Conservation (phyloP, 306 rosid species). For the Rosa persica region DNA sequence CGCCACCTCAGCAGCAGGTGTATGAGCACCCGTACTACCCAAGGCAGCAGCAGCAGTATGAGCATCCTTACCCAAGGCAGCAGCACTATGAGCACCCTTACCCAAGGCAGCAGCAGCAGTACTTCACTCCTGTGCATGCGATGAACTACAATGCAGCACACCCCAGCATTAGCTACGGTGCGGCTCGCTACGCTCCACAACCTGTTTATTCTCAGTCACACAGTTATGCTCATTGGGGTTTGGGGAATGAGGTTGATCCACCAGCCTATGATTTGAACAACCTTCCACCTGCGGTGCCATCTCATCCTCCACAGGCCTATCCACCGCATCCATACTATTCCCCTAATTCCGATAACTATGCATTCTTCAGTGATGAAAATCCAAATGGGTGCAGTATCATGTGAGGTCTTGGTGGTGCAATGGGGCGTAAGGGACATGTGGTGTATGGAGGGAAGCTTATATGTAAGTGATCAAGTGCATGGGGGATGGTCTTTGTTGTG, state of each 20-base stretch:
- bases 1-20: slow-evolving; percentile 32
- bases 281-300: neutral
- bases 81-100: neutral
- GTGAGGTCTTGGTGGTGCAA: slow-evolving; percentile 25
- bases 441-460: slow-evolving; percentile 4
- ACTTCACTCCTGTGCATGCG: slow-evolving; percentile 26
- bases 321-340: slow-evolving; percentile 19
- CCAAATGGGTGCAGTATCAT: slow-evolving; percentile 67
- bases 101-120: slow-evolving; percentile 6
- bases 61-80: neutral
- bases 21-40: slow-evolving; percentile 27
- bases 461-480: slow-evolving; percentile 17
- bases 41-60: neutral
- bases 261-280: slow-evolving; percentile 29
- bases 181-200: slow-evolving; percentile 46
- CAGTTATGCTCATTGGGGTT: slow-evolving; percentile 25
- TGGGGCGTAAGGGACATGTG: slow-evolving; percentile 5
- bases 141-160: slow-evolving; percentile 42
- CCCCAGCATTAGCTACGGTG: slow-evolving; percentile 41
- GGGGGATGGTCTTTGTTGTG: slow-evolving; percentile 34
- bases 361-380: slow-evolving; percentile 75
- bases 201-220: slow-evolving; percentile 40
- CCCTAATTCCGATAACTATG: slow-evolving; percentile 40
- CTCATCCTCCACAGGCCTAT: neutral
- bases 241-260: slow-evolving; percentile 15